phyloP scores from a whole-genome alignment of 805 yeast species.

The Candida gorgasii region DNA sequence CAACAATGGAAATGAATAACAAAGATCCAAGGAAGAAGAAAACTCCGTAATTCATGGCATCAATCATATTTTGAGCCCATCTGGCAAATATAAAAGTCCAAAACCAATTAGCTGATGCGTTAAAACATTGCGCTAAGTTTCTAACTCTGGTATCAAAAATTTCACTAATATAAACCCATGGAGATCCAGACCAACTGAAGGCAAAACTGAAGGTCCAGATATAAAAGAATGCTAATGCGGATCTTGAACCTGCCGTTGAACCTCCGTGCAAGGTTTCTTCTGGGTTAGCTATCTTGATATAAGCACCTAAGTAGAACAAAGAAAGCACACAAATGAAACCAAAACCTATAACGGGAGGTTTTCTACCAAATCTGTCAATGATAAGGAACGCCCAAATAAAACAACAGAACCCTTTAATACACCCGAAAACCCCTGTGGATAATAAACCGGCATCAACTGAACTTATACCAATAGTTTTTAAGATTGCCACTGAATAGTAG shows the following conservation, averaged over 20 bases:
- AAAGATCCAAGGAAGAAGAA: slow-evolving; percentile 41
- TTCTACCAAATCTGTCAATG: slow-evolving; percentile 49
- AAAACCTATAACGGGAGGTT: slow-evolving; percentile 39
- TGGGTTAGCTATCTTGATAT: slow-evolving; percentile 41
- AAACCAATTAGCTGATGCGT: slow-evolving; percentile 50
- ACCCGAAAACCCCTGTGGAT: slow-evolving; percentile 56
- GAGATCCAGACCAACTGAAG: slow-evolving; percentile 47
- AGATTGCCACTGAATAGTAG: slow-evolving; percentile 55
- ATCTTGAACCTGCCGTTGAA: slow-evolving; percentile 38
- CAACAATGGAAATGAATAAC: slow-evolving; percentile 10
- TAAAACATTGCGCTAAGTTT: slow-evolving; percentile 43
- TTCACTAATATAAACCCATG: slow-evolving; percentile 50
- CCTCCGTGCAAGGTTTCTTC: slow-evolving; percentile 14
- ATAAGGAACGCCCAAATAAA: slow-evolving; percentile 46
- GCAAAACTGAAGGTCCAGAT: slow-evolving; percentile 49
- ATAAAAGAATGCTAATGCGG: slow-evolving; percentile 47
- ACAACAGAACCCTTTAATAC: slow-evolving; percentile 47
- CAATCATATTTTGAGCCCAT: slow-evolving; percentile 46
- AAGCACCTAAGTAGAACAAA: slow-evolving; percentile 52
- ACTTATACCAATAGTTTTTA: slow-evolving; percentile 49
- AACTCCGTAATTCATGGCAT: slow-evolving; percentile 43
- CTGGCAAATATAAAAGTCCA: slow-evolving; percentile 52
- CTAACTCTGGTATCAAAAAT: slow-evolving; percentile 46
- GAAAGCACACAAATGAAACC: slow-evolving; percentile 42
- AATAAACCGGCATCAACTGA: slow-evolving; percentile 47